These are phyloP conservation scores for Trichoderma polysporum DNA, from an alignment of 2,329 filamentous ascomycete species.

Conservation along the genomic window DNA sequence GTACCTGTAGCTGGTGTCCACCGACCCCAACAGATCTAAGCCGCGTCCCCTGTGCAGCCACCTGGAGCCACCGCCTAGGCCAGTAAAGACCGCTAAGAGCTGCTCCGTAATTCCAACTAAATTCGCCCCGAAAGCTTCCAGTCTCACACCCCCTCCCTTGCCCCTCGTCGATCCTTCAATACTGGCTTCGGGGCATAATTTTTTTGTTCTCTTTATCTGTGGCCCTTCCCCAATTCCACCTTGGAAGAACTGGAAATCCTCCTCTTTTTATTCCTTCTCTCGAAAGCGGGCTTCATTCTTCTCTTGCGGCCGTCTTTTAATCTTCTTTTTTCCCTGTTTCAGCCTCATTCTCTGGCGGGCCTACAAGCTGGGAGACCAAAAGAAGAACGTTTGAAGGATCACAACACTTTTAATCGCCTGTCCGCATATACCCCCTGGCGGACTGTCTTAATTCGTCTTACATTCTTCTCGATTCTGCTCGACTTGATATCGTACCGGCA, in stretches of 20 bases:
- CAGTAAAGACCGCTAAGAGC: not conserved
- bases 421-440: not conserved
- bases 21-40: slow-evolving; percentile 21
- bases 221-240: not conserved
- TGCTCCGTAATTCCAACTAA: slow-evolving; percentile 9
- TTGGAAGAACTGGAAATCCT: not conserved
- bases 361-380: slow-evolving; percentile 16
- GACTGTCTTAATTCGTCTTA: not conserved
- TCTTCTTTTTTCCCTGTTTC: not conserved
- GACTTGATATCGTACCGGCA: slow-evolving; percentile 1
- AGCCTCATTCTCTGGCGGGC: slow-evolving; percentile 19
- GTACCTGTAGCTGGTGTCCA: not conserved
- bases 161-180: slow-evolving; percentile 7
- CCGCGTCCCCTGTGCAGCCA: slow-evolving; percentile 12
- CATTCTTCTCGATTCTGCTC: not conserved
- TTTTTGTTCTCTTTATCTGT: not conserved
- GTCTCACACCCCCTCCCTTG: slow-evolving; percentile 10
- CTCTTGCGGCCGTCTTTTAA: not conserved
- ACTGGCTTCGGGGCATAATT: not conserved
- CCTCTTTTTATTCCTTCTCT: not conserved
- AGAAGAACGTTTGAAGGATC: not conserved
- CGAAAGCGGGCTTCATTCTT: slow-evolving; percentile 2
- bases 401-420: not conserved
- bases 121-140: slow-evolving; percentile 14
- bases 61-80: slow-evolving; percentile 8